Evolutionary conservation across 2,329 filamentous ascomycete genomes (phyloP).

Genomic region (Aureobasidium sp.): DNA sequence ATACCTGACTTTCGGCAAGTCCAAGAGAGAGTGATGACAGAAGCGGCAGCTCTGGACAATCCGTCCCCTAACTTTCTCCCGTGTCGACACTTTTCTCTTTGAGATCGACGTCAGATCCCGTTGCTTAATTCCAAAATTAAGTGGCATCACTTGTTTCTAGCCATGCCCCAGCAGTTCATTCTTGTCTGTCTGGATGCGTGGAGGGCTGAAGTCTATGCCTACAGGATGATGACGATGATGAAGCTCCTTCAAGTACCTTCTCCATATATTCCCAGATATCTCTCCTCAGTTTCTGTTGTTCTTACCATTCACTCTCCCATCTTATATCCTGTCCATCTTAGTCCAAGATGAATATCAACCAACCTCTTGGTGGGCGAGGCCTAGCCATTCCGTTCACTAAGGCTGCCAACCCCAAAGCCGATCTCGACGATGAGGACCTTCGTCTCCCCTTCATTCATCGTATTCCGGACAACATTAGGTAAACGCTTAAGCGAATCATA

Average conservation of each 20-base stretch:
- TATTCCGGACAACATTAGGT: slow-evolving; percentile 22
- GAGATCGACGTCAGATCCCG: slow-evolving; percentile 13
- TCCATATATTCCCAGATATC: not conserved
- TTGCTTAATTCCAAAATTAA: not conserved
- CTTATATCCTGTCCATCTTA: not conserved
- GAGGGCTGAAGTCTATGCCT: slow-evolving; percentile 5
- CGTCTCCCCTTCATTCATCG: slow-evolving; percentile 24
- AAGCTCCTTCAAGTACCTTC: not conserved
- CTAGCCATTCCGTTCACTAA: slow-evolving; percentile 28
- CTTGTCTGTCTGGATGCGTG: not conserved
- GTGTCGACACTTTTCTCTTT: not conserved
- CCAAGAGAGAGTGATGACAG: slow-evolving; percentile 5
- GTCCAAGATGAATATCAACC: slow-evolving; percentile 15
- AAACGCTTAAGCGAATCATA: not conserved
- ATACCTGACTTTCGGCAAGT: not conserved
- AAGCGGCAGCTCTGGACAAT: not conserved
- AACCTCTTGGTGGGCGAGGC: slow-evolving; percentile 22
- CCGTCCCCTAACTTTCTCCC: not conserved
- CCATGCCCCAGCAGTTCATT: not conserved
- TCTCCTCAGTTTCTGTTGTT: not conserved
- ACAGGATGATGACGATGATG: slow-evolving; percentile 2
- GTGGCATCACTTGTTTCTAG: not conserved
- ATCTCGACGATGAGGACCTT: slow-evolving; percentile 21
- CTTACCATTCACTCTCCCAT: not conserved
- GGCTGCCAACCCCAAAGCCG: slow-evolving; percentile 22